Percentiles rank a stretch among this genome's conserved stretches.
Conservation (phyloP, 2,329 filamentous ascomycete genomes). For the Aspergillus thermomutatus region DNA sequence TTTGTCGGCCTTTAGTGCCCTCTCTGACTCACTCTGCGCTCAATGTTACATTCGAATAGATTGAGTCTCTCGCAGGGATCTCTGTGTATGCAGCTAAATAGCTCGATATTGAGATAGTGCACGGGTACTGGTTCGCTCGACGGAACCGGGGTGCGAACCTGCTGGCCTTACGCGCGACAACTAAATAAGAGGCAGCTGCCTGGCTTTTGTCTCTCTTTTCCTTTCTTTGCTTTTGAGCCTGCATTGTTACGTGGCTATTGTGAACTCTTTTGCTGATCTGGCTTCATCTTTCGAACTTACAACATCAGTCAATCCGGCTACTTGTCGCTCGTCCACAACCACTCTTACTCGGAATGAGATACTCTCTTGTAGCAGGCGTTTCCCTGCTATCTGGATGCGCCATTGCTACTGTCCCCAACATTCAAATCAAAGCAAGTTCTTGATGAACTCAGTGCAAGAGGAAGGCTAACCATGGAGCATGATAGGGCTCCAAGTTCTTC, state of each 20-base stretch:
- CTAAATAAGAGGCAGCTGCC: neutral
- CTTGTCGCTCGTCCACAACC: neutral
- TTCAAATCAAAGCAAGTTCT: neutral
- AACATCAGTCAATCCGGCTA: neutral
- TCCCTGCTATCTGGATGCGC: neutral
- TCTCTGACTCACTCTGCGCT: too few species aligned
- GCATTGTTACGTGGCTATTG: neutral
- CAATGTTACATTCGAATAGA: too few species aligned
- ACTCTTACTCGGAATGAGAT: neutral
- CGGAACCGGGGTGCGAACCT: too few species aligned
- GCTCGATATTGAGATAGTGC: too few species aligned
- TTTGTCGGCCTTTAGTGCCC: too few species aligned
- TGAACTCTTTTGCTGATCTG: neutral
- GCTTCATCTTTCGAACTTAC: neutral
- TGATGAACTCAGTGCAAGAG: neutral
- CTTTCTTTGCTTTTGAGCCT: neutral
- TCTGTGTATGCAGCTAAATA: too few species aligned
- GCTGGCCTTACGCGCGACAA: too few species aligned
- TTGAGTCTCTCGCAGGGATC: too few species aligned
- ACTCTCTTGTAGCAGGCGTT: neutral
- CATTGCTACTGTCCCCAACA: neutral
- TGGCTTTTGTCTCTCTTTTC: neutral
- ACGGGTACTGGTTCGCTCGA: too few species aligned
- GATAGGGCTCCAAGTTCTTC: conserved; percentile 82
- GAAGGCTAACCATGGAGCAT: too few species aligned